These are phyloP conservation scores for Candida oleophila DNA, from an alignment of 805 yeast genomes.

Conservation along the genomic window DNA sequence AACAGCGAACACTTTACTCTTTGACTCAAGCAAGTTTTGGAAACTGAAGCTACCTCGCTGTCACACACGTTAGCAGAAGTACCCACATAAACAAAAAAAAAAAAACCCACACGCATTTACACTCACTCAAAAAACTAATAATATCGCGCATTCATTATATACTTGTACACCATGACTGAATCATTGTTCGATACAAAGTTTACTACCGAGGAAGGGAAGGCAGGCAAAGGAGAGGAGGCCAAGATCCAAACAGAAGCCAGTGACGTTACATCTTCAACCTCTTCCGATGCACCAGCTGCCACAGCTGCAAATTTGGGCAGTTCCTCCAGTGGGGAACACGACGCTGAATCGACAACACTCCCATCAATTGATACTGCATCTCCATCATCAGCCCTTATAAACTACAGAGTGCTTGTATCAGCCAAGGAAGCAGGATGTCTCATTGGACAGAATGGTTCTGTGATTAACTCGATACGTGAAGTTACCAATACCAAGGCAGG, in stretches of 20 bases:
- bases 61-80: background rate
- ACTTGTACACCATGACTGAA: slow-evolving; percentile 23
- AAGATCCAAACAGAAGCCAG: background rate
- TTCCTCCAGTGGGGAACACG: slow-evolving; percentile 1
- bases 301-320: background rate
- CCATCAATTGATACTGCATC: slow-evolving; percentile 27
- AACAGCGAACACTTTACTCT: background rate
- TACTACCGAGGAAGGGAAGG: slow-evolving; percentile 11
- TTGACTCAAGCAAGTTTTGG: background rate
- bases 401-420: slow-evolving; percentile 63
- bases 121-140: background rate
- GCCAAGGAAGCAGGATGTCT: slow-evolving; percentile 88
- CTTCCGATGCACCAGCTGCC: slow-evolving; percentile 1
- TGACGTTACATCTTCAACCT: background rate
- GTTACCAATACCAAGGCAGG: slow-evolving; percentile 82
- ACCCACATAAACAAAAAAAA: background rate
- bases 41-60: background rate
- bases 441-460: slow-evolving; percentile 81
- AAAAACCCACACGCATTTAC: background rate
- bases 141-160: background rate
- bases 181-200: slow-evolving; percentile 35
- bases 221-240: background rate
- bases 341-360: slow-evolving; percentile 15
- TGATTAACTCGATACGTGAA: slow-evolving; percentile 73
- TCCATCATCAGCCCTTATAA: slow-evolving; percentile 32